These are phyloP conservation scores for Lactarius quietus DNA, from an alignment of 768 basidiomycete species.

Conservation along the genomic window DNA sequence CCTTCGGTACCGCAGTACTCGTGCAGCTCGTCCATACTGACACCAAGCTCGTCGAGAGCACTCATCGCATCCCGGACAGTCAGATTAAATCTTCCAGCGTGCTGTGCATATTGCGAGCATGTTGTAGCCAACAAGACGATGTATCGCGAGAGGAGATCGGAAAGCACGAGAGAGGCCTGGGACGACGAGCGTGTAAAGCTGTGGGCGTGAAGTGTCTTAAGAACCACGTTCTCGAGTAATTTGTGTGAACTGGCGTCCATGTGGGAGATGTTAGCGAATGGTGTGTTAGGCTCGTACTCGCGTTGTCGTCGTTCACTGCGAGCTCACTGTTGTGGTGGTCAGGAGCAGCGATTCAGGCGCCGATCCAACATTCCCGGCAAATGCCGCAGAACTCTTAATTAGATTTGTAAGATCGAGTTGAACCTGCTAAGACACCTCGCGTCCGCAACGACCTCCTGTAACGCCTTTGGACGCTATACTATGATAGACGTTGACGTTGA, in stretches of 20 bases:
- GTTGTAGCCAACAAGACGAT: constrained; percentile 60
- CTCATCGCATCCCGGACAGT: constrained; percentile 56
- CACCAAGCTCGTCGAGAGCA: constrained; percentile 73
- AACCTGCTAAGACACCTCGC: no score
- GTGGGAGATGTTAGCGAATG: constrained; percentile 1
- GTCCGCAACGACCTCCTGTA: no score
- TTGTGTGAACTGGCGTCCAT: constrained; percentile 58
- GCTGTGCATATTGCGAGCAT: constrained; percentile 69
- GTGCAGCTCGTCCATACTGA: constrained; percentile 62
- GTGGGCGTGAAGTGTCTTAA: constrained; percentile 73
- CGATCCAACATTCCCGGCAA: constrained; percentile 23
- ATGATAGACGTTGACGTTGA: neutral
- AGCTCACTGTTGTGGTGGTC: constrained; percentile 28
- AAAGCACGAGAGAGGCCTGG: constrained; percentile 65
- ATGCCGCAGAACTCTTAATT: neutral
- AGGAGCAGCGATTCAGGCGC: constrained; percentile 26
- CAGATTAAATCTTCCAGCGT: constrained; percentile 62
- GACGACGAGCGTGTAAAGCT: constrained; percentile 73
- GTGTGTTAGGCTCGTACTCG: constrained; percentile 8
- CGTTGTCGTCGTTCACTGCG: constrained; percentile 23
- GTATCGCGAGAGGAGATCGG: constrained; percentile 75
- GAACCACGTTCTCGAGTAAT: constrained; percentile 61
- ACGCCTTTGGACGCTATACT: no score
- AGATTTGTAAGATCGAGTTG: neutral
- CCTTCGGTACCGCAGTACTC: constrained; percentile 68